Base-by-base conservation (phyloP, 306 rosid genomes). In the Vicia sativa region DNA sequence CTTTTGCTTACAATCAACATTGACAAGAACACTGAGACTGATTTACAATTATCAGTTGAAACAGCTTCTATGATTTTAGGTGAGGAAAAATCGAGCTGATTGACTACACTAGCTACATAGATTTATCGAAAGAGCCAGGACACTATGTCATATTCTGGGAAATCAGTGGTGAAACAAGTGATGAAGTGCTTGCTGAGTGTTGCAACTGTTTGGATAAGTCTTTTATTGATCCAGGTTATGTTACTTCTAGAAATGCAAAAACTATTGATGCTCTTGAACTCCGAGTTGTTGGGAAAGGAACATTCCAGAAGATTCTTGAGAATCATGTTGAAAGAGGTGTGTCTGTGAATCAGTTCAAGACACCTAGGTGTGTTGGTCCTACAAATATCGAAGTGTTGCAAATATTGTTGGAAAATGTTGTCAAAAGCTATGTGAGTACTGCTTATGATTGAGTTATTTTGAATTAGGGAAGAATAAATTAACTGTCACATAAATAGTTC, bases 121-220 rank as follows among this genome's bases (percentile, higher is more conserved):
- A 90, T 44, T 1, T 73, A 18, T 85, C 95, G 61, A 78, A 54
- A 4, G 86, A 90, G 0, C 97, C 92, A 6, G 99, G 96, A 0
- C 95, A 85, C 84, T 95, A 95, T 73, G 97, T 95, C 1, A 84
- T 95, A n/a, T 88, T 86, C 59, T 88, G 86, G 95, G 99, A 90
- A 78, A 59, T 88, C 13, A 95, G 65, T 38, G 95, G 99, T 0
- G 96, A 88, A 38, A 84, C 86, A 16, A 85, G 74, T 25, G 85
- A 86, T 19, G 88, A 85, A 29, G 68, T 85, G 9, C 83, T 95
- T 1, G 5, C 73, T 19, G 99, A 91, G 53, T 95, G 99, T 68
- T 85, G 92, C 85, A 87, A 85, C 70, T 71, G 85, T 44, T 18
- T 95, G 74, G 99, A 95, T 68, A 73, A 64, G 65, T 71, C 92